Evolutionary conservation across 371 early-diverging fungal genomes (phyloP), one percentile per base, ranked within the genome.

Genomic region (Dichotomocladium elegans): DNA sequence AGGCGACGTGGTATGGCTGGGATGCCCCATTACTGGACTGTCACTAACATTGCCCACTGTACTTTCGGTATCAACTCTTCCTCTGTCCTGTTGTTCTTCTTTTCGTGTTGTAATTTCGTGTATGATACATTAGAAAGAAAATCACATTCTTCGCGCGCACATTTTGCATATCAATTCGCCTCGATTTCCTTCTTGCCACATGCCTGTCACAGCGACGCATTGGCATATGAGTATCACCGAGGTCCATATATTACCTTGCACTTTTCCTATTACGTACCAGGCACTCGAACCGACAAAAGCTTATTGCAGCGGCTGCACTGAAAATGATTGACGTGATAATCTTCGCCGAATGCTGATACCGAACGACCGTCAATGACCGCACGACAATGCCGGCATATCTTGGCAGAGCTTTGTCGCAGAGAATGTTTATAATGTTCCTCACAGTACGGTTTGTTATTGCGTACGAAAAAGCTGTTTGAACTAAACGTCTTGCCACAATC

Each of bases 391-490:
- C 53, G 57, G 49, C 80, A 84, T 4, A 52, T 12, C 51, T 61
- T 47, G 61, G 62, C 29, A 10, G 31, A 27, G 10, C n/a, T 24
- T 7, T 28, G 33, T n/a, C 28, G 29, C 41, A 33, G 35, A 35
- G 46, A 50, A 57, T 35, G 40, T 51, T 68, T 79, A 69, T 74
- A 84, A 53, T 88, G 88, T 0, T 52, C 40, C 40, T 87, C 79
- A 55, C 89, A 89, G 43, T 78, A 84, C 0, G 88, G 85, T 26
- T 74, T 71, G 46, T 81, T 79, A 5, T 80, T 64, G 30, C 61
- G 62, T 10, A 74, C 74, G 50, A 70, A 73, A 41, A 82, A 86
- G 0, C 75, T 72, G 0, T 68, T 58, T 0, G 60, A 57, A 14
- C 67, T 61, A 56, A 86, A 84, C 1, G 79, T 60, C 29, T 67